phyloP scores from a whole-genome alignment of 1,284 basidiomycete species.

The Golubevia sp. region DNA sequence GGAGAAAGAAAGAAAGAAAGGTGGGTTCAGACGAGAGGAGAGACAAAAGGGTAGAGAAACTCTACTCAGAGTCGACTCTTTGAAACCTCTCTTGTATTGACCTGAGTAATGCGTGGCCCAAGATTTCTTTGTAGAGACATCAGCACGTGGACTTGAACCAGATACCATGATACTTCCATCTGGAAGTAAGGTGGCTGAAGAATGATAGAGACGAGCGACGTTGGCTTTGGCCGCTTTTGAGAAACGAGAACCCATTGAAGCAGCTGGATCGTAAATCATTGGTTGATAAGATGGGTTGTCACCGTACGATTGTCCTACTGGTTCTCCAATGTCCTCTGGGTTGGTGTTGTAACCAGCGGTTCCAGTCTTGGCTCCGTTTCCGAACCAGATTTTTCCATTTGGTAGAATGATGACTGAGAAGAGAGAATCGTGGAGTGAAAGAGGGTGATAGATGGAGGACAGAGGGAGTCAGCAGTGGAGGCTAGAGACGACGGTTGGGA shows the following conservation, averaged over 20 bases:
- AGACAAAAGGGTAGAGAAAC: not conserved
- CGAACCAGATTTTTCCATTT: conserved; percentile 45
- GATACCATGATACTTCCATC: conserved; percentile 44
- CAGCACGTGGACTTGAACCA: conserved; percentile 46
- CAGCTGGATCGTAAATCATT: conserved; percentile 38
- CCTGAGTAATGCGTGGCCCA: conserved; percentile 39
- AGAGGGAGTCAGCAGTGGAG: no score
- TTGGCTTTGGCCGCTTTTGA: conserved; percentile 22
- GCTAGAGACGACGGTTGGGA: no score
- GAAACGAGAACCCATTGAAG: conserved; percentile 32
- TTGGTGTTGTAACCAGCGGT: conserved; percentile 11
- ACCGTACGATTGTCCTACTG: conserved; percentile 39
- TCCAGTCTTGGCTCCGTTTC: conserved; percentile 46
- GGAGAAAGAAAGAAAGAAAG: not conserved
- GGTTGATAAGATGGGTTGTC: conserved; percentile 40
- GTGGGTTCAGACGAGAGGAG: not conserved
- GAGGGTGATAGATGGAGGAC: no score
- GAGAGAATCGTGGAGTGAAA: no score
- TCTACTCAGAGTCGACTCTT: not conserved
- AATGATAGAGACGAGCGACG: conserved; percentile 47
- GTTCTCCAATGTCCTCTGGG: conserved; percentile 17
- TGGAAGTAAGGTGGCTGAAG: conserved; percentile 36
- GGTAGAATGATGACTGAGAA: conserved; percentile 33
- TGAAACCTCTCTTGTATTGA: conserved; percentile 9
- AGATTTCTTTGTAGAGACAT: conserved; percentile 22